Percentiles rank a stretch among this genome's conserved stretches.
These are phyloP conservation scores for Lentinula edodes DNA, from an alignment of 768 basidiomycete species.

Conservation along the genomic window DNA sequence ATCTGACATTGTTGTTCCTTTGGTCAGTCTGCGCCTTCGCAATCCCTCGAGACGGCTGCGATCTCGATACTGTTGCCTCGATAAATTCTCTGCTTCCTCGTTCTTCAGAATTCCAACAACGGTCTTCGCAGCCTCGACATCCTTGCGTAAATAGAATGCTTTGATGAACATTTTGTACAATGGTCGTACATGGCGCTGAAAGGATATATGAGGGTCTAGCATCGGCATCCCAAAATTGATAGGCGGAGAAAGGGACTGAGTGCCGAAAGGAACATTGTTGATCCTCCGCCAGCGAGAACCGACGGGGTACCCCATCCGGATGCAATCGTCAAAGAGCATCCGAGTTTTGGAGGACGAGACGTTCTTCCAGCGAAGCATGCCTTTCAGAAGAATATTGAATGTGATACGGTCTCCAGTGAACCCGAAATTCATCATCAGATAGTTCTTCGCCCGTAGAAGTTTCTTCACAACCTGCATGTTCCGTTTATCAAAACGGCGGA, in stretches of 20 bases:
- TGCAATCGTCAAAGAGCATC: conserved; percentile 58
- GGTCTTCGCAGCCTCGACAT: conserved; percentile 44
- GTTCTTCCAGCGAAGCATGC: conserved; percentile 47
- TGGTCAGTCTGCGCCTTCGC: background rate
- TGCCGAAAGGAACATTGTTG: conserved; percentile 40
- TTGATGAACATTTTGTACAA: conserved; percentile 71
- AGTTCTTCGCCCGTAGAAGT: conserved; percentile 27
- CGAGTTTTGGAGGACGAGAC: conserved; percentile 41
- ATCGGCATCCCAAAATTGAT: conserved; percentile 25
- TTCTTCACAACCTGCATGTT: conserved; percentile 32
- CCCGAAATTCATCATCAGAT: conserved; percentile 35
- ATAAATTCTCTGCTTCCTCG: conserved; percentile 24
- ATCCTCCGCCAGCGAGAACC: conserved; percentile 21
- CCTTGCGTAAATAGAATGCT: conserved; percentile 51
- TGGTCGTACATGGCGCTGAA: conserved; percentile 56
- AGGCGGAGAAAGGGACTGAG: conserved; percentile 16
- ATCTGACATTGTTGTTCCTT: background rate
- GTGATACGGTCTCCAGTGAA: conserved; percentile 68
- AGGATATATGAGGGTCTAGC: conserved; percentile 41
- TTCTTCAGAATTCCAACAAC: conserved; percentile 53
- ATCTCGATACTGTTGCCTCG: background rate
- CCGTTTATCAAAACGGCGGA: conserved; percentile 24
- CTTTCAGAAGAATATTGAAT: conserved; percentile 62
- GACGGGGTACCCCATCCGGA: conserved; percentile 54
- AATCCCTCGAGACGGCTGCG: background rate